Evolutionary conservation across 805 yeast species (phyloP).

Genomic region (Hagleromyces aurorensis): DNA sequence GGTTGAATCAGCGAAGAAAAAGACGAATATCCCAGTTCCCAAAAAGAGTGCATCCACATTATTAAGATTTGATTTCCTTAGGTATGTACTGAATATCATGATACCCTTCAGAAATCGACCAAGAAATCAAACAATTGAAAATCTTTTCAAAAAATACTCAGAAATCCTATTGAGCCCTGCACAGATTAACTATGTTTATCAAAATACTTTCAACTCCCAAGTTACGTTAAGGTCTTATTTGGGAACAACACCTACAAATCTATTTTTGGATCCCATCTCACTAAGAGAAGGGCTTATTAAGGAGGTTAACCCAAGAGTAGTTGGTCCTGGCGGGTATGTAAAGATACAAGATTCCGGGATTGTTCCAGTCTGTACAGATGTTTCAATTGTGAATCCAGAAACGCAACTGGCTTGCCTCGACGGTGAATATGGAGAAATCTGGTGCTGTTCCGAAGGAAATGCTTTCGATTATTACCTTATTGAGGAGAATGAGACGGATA

Average conservation of each 20-base stretch:
- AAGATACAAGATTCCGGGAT: conserved; percentile 90
- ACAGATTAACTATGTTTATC: conserved; percentile 69
- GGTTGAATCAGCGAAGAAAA: conserved; percentile 10
- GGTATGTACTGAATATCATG: conserved; percentile 72
- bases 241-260: conserved; percentile 79
- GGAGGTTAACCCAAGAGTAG: conserved; percentile 52
- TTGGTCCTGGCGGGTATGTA: conserved; percentile 37
- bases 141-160: conserved; percentile 54
- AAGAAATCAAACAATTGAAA: conserved; percentile 47
- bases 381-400: conserved; percentile 93
- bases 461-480: conserved; percentile 52
- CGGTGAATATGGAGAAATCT: conserved; percentile 95
- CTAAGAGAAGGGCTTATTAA: conserved; percentile 83
- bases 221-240: conserved; percentile 72
- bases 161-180: conserved; percentile 57
- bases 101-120: conserved; percentile 74
- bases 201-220: conserved; percentile 74
- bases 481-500: conserved; percentile 8
- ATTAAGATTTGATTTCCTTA: conserved; percentile 32
- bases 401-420: conserved; percentile 67
- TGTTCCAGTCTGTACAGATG: conserved; percentile 89
- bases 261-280: conserved; percentile 81
- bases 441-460: conserved; percentile 90
- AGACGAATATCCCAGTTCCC: conserved; percentile 1
- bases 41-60: conserved; percentile 11